A percentile compares a stretch with the other conserved stretches of the same genome.
phyloP scores from a whole-genome alignment of 345 rosid species.

The Cochlearia excelsa region DNA sequence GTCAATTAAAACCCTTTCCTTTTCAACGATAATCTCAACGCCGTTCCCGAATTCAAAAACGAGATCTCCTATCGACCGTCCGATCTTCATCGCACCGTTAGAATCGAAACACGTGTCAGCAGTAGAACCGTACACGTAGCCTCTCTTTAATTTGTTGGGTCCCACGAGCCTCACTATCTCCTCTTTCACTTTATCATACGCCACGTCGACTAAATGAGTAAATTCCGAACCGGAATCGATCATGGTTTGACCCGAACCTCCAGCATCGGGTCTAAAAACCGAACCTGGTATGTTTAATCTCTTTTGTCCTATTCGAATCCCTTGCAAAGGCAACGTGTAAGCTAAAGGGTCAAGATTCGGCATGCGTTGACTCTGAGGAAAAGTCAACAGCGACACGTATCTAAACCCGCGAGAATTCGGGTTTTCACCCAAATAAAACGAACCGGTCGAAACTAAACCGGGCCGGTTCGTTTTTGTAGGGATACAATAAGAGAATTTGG shows the following conservation, averaged over 20 bases:
- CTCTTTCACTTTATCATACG: constrained; percentile 57
- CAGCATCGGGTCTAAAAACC: constrained; percentile 55
- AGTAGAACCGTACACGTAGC: constrained; percentile 55
- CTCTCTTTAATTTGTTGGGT: constrained; percentile 46
- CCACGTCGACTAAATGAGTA: constrained; percentile 70
- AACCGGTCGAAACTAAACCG: constrained; percentile 50
- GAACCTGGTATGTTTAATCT: constrained; percentile 44
- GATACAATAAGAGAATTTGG: constrained; percentile 80
- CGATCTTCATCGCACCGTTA: constrained; percentile 36
- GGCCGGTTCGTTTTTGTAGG: constrained; percentile 40
- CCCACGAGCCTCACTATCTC: constrained; percentile 60
- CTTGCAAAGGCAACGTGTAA: constrained; percentile 65
- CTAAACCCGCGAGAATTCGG: constrained; percentile 54
- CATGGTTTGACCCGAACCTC: constrained; percentile 87
- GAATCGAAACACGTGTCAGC: constrained; percentile 74
- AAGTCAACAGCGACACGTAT: constrained; percentile 50
- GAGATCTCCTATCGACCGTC: constrained; percentile 63
- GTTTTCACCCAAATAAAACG: constrained; percentile 68
- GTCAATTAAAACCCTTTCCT: constrained; percentile 45
- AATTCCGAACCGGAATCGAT: constrained; percentile 84
- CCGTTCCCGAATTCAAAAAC: constrained; percentile 61
- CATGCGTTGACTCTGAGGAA: constrained; percentile 46
- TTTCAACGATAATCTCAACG: constrained; percentile 51
- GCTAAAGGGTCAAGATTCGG: constrained; percentile 82
- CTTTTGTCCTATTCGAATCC: constrained; percentile 54